A percentile compares a stretch with the other conserved stretches of the same genome.
Conservation (phyloP, 441 rosid genomes). For the Sinapis alba region DNA sequence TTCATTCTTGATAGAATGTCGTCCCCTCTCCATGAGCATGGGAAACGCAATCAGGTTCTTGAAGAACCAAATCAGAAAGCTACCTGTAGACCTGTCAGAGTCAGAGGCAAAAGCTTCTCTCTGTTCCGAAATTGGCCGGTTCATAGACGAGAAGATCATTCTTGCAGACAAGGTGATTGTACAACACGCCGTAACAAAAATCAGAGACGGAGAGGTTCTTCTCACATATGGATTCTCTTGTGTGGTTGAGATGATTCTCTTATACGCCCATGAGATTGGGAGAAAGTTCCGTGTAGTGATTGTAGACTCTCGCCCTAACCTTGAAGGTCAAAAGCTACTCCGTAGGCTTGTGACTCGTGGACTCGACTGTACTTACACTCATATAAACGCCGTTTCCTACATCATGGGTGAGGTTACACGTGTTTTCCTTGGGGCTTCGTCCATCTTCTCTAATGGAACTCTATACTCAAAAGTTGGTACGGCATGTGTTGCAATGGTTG, state of each 20-base stretch:
- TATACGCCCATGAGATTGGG: conserved; percentile 62
- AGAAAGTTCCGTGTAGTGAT: conserved; percentile 61
- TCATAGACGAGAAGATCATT: conserved; percentile 67
- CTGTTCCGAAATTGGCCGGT: conserved; percentile 60
- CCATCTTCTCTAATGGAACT: conserved; percentile 69
- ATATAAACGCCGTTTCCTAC: conserved; percentile 64
- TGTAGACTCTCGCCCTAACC: conserved; percentile 63
- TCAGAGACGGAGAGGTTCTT: conserved; percentile 76
- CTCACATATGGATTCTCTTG: conserved; percentile 69
- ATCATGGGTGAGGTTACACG: conserved; percentile 63
- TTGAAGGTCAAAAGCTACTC: conserved; percentile 64
- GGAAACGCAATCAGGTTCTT: conserved; percentile 76
- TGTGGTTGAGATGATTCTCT: conserved; percentile 71
- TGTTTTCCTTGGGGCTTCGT: conserved; percentile 67
- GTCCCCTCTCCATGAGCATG: conserved; percentile 78
- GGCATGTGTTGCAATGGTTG: conserved; percentile 72
- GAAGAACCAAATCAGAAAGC: conserved; percentile 59
- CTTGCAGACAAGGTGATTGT: conserved; percentile 69
- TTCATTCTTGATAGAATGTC: conserved; percentile 65
- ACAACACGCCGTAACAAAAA: conserved; percentile 58
- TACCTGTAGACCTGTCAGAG: conserved; percentile 52
- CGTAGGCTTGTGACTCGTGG: conserved; percentile 58
- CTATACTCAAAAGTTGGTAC: conserved; percentile 68
- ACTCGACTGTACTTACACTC: conserved; percentile 66
- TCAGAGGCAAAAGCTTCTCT: conserved; percentile 62